Base-by-base conservation (phyloP, 306 rosid species). In the Sicyos baderoa region DNA sequence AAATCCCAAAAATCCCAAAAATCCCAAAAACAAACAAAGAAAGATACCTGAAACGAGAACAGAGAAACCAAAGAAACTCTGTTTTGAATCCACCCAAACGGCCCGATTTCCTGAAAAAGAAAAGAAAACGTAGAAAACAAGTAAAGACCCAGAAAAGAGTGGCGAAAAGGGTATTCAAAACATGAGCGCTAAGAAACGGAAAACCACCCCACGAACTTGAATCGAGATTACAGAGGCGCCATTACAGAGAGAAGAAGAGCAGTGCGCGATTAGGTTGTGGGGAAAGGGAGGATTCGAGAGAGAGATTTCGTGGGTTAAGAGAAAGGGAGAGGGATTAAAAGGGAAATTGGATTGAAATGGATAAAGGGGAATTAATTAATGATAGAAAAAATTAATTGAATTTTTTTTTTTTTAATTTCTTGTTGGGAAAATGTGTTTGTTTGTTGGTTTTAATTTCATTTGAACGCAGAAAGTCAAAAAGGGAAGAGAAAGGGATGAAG, bases 281-380 rank as follows among this genome's bases (percentile, higher is more conserved):
- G 53, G 61, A 12, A 16, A 49, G 74, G 32, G 74, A 18, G 15
- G 60, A 50, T 69, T 69, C 17, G 35, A 29, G 73, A n/a, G 25
- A 15, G 53, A 70, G 64, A 52, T 70, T 70, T 70, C 18, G 51
- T 70, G 74, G 74, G 71, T 15, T 1, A 22, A 21, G 70, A 65
- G 47, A 21, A 64, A 12, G 18, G 25, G 22, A 63, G 14, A 12
- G 50, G 54, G 17, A 53, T 37, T 10, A 63, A 45, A 40, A 2
- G 37, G 54, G 45, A 44, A 42, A 17, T 1, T 6, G 22, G 35
- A 70, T 6, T 44, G 45, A 37, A 71, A 8, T 29, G 45, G 42
- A 27, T 42, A 40, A 52, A 70, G 13, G 52, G 51, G 49, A 70
- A 19, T 17, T 49, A 49, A 49, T 49, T 49, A 49, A 49, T 49